Percentiles rank a stretch among this genome's conserved stretches.
Conservation (phyloP, 441 rosid genomes). For the Erodium moschatum region DNA sequence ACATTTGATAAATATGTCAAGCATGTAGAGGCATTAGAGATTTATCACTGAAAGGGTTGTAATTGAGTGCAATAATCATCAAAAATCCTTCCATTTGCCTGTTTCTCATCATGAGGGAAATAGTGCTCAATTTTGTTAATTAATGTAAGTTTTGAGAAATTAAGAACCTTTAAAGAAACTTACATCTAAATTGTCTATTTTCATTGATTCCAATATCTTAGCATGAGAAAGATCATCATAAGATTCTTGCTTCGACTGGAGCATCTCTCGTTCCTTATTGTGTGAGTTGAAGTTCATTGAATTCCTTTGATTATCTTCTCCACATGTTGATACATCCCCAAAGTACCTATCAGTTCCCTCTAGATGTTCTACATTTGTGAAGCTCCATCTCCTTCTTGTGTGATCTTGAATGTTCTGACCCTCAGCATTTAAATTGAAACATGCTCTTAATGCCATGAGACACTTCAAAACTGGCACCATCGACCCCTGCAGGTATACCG, state of each 20-base stretch:
- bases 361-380: constrained; percentile 27
- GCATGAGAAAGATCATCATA: constrained; percentile 60
- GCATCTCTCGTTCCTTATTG: constrained; percentile 55
- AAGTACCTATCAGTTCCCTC: constrained; percentile 16
- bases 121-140: neutral
- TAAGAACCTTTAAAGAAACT: constrained; percentile 17
- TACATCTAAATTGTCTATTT: constrained; percentile 68
- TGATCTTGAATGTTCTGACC: constrained; percentile 31
- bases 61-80: neutral
- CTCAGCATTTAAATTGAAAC: constrained; percentile 33
- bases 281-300: constrained; percentile 24
- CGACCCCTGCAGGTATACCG: constrained; percentile 47
- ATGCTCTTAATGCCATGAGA: constrained; percentile 53
- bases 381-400: constrained; percentile 52
- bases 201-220: constrained; percentile 57
- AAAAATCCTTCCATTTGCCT: neutral
- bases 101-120: neutral
- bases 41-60: neutral
- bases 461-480: constrained; percentile 69
- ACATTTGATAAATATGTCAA: neutral
- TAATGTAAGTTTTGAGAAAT: neutral
- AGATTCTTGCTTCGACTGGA: constrained; percentile 57
- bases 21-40: neutral
- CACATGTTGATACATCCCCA: constrained; percentile 13
- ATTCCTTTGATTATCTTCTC: constrained; percentile 14